Percentiles rank a stretch among this genome's conserved stretches.
Conservation (phyloP, 2,329 filamentous ascomycete genomes). For the Phaeosphaeria sp. region DNA sequence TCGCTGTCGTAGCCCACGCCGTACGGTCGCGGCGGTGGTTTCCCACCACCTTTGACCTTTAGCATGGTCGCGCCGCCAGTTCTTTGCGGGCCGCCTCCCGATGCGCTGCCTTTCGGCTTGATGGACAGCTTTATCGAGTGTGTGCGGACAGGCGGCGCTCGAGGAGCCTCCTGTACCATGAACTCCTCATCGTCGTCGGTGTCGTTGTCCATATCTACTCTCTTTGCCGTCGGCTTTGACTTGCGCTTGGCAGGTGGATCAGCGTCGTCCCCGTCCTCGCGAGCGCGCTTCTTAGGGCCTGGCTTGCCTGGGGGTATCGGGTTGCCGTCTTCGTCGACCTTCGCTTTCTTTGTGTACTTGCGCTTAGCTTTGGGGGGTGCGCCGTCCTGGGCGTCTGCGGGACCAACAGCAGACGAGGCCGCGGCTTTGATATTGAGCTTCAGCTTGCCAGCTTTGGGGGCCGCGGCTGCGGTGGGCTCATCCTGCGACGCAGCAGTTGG, state of each 20-base stretch:
- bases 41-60: constrained; percentile 45
- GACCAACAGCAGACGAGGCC: constrained; percentile 23
- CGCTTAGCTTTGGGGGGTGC: constrained; percentile 51
- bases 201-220: constrained; percentile 32
- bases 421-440: constrained; percentile 45
- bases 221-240: constrained; percentile 44
- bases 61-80: constrained; percentile 34
- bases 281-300: constrained; percentile 43
- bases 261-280: constrained; percentile 44
- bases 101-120: constrained; percentile 38
- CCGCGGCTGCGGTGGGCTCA: constrained; percentile 18
- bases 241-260: constrained; percentile 42
- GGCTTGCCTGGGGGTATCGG: constrained; percentile 32
- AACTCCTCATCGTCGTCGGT: constrained; percentile 37
- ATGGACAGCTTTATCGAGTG: constrained; percentile 42
- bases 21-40: constrained; percentile 59
- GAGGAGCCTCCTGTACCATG: constrained; percentile 12
- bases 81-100: constrained; percentile 16
- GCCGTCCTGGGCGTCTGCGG: constrained; percentile 37
- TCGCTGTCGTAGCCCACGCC: constrained; percentile 97
- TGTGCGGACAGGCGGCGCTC: constrained; percentile 19
- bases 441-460: constrained; percentile 21
- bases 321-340: constrained; percentile 39
- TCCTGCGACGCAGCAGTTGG: constrained; percentile 21
- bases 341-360: constrained; percentile 52